Conservation (phyloP, 768 basidiomycete species). For the Cyclocybe cylindracea region DNA sequence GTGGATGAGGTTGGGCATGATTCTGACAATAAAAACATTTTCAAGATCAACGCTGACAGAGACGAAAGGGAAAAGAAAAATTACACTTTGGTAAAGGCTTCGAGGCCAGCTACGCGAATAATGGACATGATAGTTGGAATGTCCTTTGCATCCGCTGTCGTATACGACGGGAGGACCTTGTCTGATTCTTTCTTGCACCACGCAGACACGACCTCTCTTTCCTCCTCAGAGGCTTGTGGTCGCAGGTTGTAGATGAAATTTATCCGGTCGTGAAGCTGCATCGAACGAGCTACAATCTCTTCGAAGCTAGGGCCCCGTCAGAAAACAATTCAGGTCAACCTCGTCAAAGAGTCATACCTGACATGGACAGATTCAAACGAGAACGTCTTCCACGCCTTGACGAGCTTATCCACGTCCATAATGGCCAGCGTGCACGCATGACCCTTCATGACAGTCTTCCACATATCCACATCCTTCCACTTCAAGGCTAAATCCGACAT, state of each 20-base stretch:
- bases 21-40: conserved; percentile 10
- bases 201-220: conserved; percentile 6
- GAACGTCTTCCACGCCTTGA: conserved; percentile 22
- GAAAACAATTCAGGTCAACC: background rate
- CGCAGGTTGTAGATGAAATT: conserved; percentile 20
- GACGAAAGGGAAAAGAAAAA: conserved; percentile 3
- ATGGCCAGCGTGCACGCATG: conserved; percentile 11
- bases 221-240: conserved; percentile 8
- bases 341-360: conserved; percentile 14
- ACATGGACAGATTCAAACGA: conserved; percentile 20
- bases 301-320: conserved; percentile 18
- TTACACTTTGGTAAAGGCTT: conserved; percentile 20
- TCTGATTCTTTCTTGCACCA: conserved; percentile 21
- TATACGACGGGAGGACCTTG: conserved; percentile 21
- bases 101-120: conserved; percentile 15
- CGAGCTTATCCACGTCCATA: conserved; percentile 11
- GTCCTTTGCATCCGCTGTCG: conserved; percentile 15
- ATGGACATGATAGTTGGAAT: conserved; percentile 24
- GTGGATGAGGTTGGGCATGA: conserved; percentile 24
- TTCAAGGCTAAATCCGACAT: conserved; percentile 23
- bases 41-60: too few relatives aligned
- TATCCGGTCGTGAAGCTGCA: conserved; percentile 14
- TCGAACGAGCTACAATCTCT: conserved; percentile 13
- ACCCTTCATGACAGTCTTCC: conserved; percentile 24
- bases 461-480: conserved; percentile 27